Evolutionary conservation across 768 basidiomycete genomes (phyloP).

Genomic region (Podaxis sp.): DNA sequence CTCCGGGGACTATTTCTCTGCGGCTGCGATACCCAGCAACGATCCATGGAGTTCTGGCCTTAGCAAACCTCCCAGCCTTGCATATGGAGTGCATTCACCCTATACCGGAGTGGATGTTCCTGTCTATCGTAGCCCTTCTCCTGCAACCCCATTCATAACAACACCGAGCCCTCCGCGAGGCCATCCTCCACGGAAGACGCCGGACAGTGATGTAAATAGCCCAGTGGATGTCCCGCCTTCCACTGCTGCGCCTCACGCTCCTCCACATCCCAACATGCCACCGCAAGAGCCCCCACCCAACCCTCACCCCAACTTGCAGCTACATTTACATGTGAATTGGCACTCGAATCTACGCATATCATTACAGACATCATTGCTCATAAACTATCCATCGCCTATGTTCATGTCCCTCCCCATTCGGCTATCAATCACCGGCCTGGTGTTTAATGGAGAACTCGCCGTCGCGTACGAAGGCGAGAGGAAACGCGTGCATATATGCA

Average conservation of each 20-base stretch:
- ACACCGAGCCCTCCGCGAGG: slow-evolving; percentile 15
- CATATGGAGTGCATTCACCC: neutral
- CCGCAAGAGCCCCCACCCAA: slow-evolving; percentile 31
- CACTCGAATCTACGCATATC: slow-evolving; percentile 86
- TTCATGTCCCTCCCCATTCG: slow-evolving; percentile 98
- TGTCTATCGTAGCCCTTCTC: slow-evolving; percentile 34
- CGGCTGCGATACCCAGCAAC: slow-evolving; percentile 30
- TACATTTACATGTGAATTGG: slow-evolving; percentile 86
- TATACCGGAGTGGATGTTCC: slow-evolving; percentile 25
- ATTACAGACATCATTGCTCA: slow-evolving; percentile 87
- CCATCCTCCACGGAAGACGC: slow-evolving; percentile 11
- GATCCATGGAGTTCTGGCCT: slow-evolving; percentile 9
- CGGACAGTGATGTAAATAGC: slow-evolving; percentile 12
- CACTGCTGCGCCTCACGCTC: slow-evolving; percentile 19
- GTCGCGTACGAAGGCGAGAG: slow-evolving; percentile 89
- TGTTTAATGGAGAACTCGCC: slow-evolving; percentile 85
- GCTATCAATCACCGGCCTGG: slow-evolving; percentile 85
- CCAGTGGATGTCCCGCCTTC: slow-evolving; percentile 23
- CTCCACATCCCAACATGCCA: slow-evolving; percentile 12
- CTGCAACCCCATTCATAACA: slow-evolving; percentile 32
- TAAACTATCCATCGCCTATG: slow-evolving; percentile 94
- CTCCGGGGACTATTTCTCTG: slow-evolving; percentile 57
- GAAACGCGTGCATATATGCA: slow-evolving; percentile 80
- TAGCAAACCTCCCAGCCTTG: slow-evolving; percentile 1
- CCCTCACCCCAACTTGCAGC: slow-evolving; percentile 72